Conservation (phyloP, 495 filamentous ascomycete species). For the Penicillium macrosclerotiorum region DNA sequence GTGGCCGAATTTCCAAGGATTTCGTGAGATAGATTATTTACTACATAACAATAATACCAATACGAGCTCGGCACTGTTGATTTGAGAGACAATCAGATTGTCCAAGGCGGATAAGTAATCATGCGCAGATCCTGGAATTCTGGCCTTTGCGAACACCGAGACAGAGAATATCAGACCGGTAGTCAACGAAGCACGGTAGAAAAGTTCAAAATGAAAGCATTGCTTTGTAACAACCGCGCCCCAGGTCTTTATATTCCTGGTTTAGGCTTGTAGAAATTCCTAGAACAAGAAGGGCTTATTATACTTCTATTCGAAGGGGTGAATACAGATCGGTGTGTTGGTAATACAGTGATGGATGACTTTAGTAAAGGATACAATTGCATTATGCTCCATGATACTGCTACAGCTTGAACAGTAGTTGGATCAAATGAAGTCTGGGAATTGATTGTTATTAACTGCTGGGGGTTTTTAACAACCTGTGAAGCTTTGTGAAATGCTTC, state of each 20-base stretch:
- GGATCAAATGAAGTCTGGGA: slow-evolving; percentile 40
- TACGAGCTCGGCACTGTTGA: slow-evolving; percentile 35
- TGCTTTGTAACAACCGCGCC: slow-evolving; percentile 58
- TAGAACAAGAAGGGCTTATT: slow-evolving; percentile 40
- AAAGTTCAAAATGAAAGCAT: slow-evolving; percentile 50
- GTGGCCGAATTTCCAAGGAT: too few species aligned
- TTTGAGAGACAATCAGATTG: slow-evolving; percentile 33
- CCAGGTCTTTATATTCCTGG: slow-evolving; percentile 49
- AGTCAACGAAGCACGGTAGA: too few species aligned
- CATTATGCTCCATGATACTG: slow-evolving; percentile 52
- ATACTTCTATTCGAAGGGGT: slow-evolving; percentile 56
- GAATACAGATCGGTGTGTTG: slow-evolving; percentile 61
- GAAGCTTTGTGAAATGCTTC: slow-evolving; percentile 19
- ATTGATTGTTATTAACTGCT: slow-evolving; percentile 39
- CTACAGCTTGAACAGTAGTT: slow-evolving; percentile 46
- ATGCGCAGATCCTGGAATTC: slow-evolving; percentile 56
- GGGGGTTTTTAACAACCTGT: slow-evolving; percentile 41
- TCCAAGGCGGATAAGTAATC: slow-evolving; percentile 47
- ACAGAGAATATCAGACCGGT: slow-evolving; percentile 31
- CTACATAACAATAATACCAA: too few species aligned
- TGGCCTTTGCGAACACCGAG: slow-evolving; percentile 43
- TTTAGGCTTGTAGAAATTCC: slow-evolving; percentile 28
- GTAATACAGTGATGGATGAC: slow-evolving; percentile 51
- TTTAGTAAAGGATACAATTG: slow-evolving; percentile 40
- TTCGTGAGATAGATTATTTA: too few species aligned